Evolutionary conservation across 2,329 filamentous ascomycete genomes (phyloP), one percentile per base, ranked within the genome.

Genomic region (Didymella keratinophila): DNA sequence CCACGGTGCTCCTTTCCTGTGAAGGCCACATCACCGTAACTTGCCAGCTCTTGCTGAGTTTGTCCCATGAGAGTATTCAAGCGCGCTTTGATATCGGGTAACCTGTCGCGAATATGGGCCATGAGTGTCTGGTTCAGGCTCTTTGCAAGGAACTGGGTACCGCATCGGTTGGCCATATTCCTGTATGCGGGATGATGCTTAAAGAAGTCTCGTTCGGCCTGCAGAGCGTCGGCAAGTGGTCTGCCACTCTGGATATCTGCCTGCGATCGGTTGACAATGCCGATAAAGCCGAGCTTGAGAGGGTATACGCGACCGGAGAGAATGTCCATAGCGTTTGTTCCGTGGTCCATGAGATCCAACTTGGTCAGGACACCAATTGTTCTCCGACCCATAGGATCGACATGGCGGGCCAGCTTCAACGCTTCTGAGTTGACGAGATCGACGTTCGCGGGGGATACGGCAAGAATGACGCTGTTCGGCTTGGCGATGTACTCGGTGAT

Each of bases 31-130:
- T 98, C 96, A 36, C 95, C 95, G 74, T 99, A 99, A 78, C 94
- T 97, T 42, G 95, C 95, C 56, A 99, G 84, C 78, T 99, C 95
- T 80, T 99, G 95, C 75, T 99, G 95, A 47, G 95, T 98, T 79
- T 99, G 95, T n/a, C 95, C 95, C 95, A 99, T 99, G 50, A 99
- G 82, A 0, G 95, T 99, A 78, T 99, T 99, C 61, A 99, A 84
- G 54, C 95, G 89, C 48, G 95, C 95, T 80, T 99, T 99, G 82
- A 99, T 99, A 77, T 99, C 95, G 28, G 95, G 95, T 69, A 99
- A 82, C 45, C 95, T 88, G 76, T 99, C 95, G 60, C 95, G 90
- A 73, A 99, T 99, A 74, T 99, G 95, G 21, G 88, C 81, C 95
- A 99, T 98, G 64, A 99, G 84, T 12, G 95, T 99, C 42, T 89